Conservation (phyloP, 2,329 filamentous ascomycete genomes). For the Penicillium sp. region DNA sequence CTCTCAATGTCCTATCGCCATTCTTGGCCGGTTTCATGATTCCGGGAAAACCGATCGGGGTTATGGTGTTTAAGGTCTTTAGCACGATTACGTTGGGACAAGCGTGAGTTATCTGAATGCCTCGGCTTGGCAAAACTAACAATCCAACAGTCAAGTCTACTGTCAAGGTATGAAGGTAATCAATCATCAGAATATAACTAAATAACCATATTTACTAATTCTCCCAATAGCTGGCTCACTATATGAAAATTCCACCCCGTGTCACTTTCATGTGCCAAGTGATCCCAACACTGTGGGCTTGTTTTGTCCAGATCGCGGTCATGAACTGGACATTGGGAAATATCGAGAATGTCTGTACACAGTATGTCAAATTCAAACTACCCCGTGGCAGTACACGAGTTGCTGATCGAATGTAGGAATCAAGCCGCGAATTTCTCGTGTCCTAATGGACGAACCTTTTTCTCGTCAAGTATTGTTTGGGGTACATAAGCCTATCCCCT, state of each 20-base stretch:
- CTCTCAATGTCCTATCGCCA: slow-evolving; percentile 26
- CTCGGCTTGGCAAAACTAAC: neutral
- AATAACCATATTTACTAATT: neutral
- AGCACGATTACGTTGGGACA: slow-evolving; percentile 27
- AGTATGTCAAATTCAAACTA: slow-evolving; percentile 20
- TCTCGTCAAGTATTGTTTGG: slow-evolving; percentile 68
- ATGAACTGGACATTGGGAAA: slow-evolving; percentile 48
- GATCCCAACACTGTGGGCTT: slow-evolving; percentile 47
- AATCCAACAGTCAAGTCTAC: slow-evolving; percentile 10
- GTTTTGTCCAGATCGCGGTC: slow-evolving; percentile 47
- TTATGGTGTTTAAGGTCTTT: slow-evolving; percentile 30
- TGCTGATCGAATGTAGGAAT: slow-evolving; percentile 6
- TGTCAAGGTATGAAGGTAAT: slow-evolving; percentile 19
- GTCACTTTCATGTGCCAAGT: slow-evolving; percentile 52
- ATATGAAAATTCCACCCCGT: slow-evolving; percentile 41
- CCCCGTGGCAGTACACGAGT: neutral
- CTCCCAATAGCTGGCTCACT: slow-evolving; percentile 20
- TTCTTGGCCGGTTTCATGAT: slow-evolving; percentile 28
- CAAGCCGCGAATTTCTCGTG: slow-evolving; percentile 58
- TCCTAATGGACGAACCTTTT: slow-evolving; percentile 56
- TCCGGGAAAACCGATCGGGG: slow-evolving; percentile 26
- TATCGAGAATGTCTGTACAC: slow-evolving; percentile 44
- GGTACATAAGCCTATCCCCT: slow-evolving; percentile 40
- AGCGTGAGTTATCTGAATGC: slow-evolving; percentile 15
- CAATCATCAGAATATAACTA: neutral